A percentile compares a stretch with the other conserved stretches of the same genome.
Evolutionary conservation across 139 green algal species (phyloP).

Genomic region (Volvox reticuliferus): DNA sequence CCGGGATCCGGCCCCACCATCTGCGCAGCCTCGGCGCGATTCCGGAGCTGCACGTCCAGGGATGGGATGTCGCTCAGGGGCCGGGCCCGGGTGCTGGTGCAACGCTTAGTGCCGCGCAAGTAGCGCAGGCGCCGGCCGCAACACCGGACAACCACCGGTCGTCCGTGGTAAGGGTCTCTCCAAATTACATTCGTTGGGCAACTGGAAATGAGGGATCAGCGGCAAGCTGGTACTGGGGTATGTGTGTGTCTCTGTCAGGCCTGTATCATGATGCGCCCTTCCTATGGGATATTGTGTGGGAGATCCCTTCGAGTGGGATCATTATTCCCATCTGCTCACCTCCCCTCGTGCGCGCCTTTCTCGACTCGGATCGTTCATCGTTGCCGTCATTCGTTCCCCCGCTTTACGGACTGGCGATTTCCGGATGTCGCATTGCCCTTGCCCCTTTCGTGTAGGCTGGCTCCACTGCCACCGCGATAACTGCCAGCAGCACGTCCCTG

Average conservation of each 20-base stretch:
- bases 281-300: background rate
- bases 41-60: background rate
- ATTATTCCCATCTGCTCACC: background rate
- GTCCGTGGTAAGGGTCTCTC: background rate
- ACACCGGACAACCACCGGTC: background rate
- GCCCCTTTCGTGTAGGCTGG: background rate
- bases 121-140: too few species aligned
- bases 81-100: background rate
- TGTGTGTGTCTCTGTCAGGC: background rate
- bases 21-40: background rate
- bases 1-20: background rate
- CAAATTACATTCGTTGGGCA: background rate
- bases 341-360: background rate
- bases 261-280: background rate
- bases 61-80: background rate
- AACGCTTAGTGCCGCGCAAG: background rate
- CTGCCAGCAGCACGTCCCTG: slow-evolving; percentile 24
- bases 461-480: slow-evolving; percentile 1
- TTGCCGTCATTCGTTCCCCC: background rate
- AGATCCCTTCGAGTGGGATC: background rate
- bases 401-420: background rate
- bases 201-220: background rate
- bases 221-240: background rate
- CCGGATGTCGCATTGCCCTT: too few species aligned
- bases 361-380: background rate